Base-by-base conservation (phyloP, 2,329 filamentous ascomycete genomes). In the Tolypocladium capitatum region DNA sequence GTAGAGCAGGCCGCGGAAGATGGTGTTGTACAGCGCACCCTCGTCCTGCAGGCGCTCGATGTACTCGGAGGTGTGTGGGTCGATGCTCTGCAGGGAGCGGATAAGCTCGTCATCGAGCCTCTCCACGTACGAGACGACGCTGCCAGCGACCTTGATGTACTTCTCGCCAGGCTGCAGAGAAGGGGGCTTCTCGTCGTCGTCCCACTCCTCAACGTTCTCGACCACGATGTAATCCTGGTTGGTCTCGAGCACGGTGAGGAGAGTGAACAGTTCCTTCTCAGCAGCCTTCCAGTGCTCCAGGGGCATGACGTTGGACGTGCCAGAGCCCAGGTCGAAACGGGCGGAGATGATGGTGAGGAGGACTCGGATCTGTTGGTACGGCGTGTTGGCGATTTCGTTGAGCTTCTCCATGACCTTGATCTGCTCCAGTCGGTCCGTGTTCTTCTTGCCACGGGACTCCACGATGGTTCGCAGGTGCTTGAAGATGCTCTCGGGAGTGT, bases 391-490 rank as follows among this genome's bases (percentile, higher is more conserved):
- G 55, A 98, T 90, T 64, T 95, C 89, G 60, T 83, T 73, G 47
- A 98, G 79, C 74, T 90, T 95, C 77, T 97, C 92, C 89, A 98
- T 94, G 46, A 91, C 84, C 68, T 84, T 84, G 68, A 98, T 97
- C 71, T 98, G 92, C 70, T 98, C 92, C 43, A 80, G 64, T 44
- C 89, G 84, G 67, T 98, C 92, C 55, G 92, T 96, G 75, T 97
- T 97, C 80, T 98, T 98, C 76, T 95, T 94, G 65, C 92, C 92
- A 73, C 92, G 81, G 50, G 91, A 90, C 73, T 98, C 92, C 63
- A 97, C 76, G 62, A 98, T 97, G 46, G 82, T 80, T 49, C 91
- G 82, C 46, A 98, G 78, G 68, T 97, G 89, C 76, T 98, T 98
- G 67, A 97, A 84, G 62, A 98, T 98, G 67, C 90, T 92, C 73